Evolutionary conservation across 768 basidiomycete genomes (phyloP).

Genomic region (Tulasnella sp.): DNA sequence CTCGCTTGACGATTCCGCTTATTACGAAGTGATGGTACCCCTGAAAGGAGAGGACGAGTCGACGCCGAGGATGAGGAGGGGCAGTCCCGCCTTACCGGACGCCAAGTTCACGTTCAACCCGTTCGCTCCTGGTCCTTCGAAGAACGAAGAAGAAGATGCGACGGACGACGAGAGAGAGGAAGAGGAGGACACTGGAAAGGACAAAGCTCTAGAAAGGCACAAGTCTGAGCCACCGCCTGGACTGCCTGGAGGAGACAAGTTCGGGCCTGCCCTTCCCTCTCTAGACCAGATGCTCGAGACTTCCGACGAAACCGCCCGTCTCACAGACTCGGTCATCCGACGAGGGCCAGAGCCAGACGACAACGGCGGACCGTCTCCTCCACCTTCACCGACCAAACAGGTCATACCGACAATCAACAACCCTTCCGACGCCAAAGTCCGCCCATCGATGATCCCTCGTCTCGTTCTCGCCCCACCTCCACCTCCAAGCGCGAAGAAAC

Average conservation of each 20-base stretch:
- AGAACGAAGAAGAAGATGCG: not conserved
- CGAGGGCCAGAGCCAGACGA: not conserved
- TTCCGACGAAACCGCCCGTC: not conserved
- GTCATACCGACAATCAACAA: not conserved
- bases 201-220: not conserved
- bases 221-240: not conserved
- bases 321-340: not conserved
- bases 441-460: slow-evolving; percentile 10
- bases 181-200: not conserved
- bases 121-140: not conserved
- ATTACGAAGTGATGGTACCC: not conserved
- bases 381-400: not conserved
- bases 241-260: not conserved
- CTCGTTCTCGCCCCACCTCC: slow-evolving; percentile 10
- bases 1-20: not conserved
- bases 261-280: slow-evolving; percentile 2
- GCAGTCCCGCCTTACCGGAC: not conserved
- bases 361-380: not conserved
- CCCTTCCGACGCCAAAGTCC: not conserved
- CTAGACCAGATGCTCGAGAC: not conserved
- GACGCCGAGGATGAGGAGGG: not conserved
- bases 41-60: not conserved
- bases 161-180: not conserved
- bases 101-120: slow-evolving; percentile 12
- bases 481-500: not conserved